Evolutionary conservation across 164 flowering plant species (phyloP), one percentile per base, ranked within the genome.

Genomic region (Macadamia integrifolia): DNA sequence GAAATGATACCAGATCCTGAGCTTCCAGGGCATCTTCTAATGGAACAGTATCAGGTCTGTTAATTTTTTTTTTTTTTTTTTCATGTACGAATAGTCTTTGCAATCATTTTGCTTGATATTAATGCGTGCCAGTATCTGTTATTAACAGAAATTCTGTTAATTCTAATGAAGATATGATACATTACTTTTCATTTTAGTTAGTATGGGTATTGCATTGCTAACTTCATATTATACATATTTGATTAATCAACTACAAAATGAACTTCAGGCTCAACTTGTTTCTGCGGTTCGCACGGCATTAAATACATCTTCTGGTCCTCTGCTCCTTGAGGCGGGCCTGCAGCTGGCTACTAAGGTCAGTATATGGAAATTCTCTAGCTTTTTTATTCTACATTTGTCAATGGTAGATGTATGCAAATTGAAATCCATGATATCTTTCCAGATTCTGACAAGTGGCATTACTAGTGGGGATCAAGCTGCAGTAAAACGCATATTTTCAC

Each of bases 11-110:
- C 84, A 44, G 99, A 94, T 69, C 98, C 96, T 65, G 98, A 92
- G 77, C 92, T 94, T 74, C 98, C 98, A 2, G 99, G 90, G 55
- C 92, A 89, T 72, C 84, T 94, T 66, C 84, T 94, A 60, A 82
- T 94, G 75, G 99, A 94, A 75, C 99, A 94, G 65, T 90, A 90
- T 82, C 98, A 94, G 98, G 99, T 94, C 62, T 50, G 44, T 68
- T 44, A 29, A 49, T n/a, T 58, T 46, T 28, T 15, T 71, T 31
- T 3, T 58, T n/a, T n/a, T n/a, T n/a, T n/a, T n/a, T n/a, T n/a
- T n/a, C n/a, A n/a, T 11, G 1, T 17, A 42, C 3, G 12, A 11
- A 0, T 12, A 35, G 11, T 48, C 12, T 49, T 60, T 64, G 46
- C n/a, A 29, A 31, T 66, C 6, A 53, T 7, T 49, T 44, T 6